Evolutionary conservation across 73 alveolate genomes (phyloP).

Genomic region (Paramecium caudatum): DNA sequence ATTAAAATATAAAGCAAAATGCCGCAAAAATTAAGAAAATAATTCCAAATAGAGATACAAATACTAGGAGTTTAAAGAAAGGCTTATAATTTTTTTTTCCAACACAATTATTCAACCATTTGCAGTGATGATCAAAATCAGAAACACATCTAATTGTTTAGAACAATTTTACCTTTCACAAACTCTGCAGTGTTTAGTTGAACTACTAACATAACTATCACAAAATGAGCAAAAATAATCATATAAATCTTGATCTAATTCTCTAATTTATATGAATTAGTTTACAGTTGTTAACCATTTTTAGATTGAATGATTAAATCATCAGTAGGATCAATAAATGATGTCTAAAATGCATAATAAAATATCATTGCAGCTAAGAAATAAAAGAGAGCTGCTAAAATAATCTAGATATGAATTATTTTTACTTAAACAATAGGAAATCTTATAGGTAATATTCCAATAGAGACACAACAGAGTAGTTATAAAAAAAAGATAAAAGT

Average conservation of each 20-base stretch:
- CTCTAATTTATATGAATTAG: neutral
- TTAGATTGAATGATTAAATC: neutral
- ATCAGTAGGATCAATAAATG: constrained; percentile 59
- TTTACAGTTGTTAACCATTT: neutral
- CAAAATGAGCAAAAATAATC: constrained; percentile 70
- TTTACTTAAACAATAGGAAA: neutral
- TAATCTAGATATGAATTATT: neutral
- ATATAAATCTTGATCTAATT: neutral
- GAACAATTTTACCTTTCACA: constrained; percentile 66
- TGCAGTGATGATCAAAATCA: constrained; percentile 77
- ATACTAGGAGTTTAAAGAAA: constrained; percentile 50
- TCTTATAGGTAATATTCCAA: neutral
- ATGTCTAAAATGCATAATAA: constrained; percentile 19
- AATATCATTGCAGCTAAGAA: neutral
- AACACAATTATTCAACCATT: constrained; percentile 75
- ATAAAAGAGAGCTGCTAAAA: constrained; percentile 19
- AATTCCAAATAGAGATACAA: constrained; percentile 57
- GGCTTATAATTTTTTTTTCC: constrained; percentile 66
- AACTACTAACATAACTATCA: constrained; percentile 46
- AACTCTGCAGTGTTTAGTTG: constrained; percentile 71
- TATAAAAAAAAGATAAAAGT: constrained; percentile 1
- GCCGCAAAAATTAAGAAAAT: neutral
- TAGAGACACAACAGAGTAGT: constrained; percentile 6
- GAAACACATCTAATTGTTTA: constrained; percentile 69
- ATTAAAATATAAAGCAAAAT: neutral